Conservation (phyloP, 2,329 filamentous ascomycete genomes). For the Colletotrichum destructivum region DNA sequence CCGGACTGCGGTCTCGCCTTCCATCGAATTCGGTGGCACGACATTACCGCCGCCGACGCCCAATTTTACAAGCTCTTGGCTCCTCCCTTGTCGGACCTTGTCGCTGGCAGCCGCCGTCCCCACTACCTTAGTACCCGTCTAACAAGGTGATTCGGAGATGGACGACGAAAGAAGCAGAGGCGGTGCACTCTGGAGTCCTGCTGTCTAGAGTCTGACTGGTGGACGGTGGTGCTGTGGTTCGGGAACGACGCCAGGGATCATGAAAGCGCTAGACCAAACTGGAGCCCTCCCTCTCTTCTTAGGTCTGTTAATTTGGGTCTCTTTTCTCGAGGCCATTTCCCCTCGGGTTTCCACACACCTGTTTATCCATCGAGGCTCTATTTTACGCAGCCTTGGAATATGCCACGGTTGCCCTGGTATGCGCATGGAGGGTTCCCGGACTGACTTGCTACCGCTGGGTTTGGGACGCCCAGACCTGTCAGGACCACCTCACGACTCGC, state of each 20-base stretch:
- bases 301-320: not conserved
- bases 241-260: slow-evolving; percentile 32
- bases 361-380: slow-evolving; percentile 14
- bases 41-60: slow-evolving; percentile 18
- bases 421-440: not conserved
- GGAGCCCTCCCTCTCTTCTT: slow-evolving; percentile 2
- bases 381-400: not conserved
- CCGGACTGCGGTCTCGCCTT: slow-evolving; percentile 21
- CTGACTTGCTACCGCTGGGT: not conserved
- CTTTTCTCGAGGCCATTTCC: not conserved
- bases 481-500: slow-evolving; percentile 2
- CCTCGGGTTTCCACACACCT: not conserved
- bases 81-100: slow-evolving; percentile 20
- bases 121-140: slow-evolving; percentile 25
- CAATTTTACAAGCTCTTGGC: slow-evolving; percentile 40
- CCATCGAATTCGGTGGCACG: slow-evolving; percentile 23
- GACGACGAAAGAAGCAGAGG: slow-evolving; percentile 10
- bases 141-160: slow-evolving; percentile 32
- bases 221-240: slow-evolving; percentile 1
- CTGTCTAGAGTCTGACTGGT: too few species aligned
- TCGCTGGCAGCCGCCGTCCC: slow-evolving; percentile 4
- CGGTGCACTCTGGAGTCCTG: slow-evolving; percentile 9
- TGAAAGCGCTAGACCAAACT: slow-evolving; percentile 15
- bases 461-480: slow-evolving; percentile 40
- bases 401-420: not conserved